Evolutionary conservation across 345 rosid genomes (phyloP), one percentile per base, ranked within the genome.

Genomic region (Eucalyptus cloeziana): DNA sequence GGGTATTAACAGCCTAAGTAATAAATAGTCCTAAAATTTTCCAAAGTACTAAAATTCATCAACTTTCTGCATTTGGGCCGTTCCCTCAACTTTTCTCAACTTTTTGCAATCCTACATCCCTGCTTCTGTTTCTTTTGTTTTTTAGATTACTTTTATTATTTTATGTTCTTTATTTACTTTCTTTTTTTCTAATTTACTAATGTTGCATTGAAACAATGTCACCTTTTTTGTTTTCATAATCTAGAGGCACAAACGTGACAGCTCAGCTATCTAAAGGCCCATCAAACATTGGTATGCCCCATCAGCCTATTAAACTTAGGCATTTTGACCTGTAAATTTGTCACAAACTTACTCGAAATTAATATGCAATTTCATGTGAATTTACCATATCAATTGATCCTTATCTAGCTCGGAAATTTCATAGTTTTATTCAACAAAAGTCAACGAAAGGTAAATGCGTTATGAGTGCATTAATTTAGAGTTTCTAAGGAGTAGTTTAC

Each of bases 341-440:
- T 52, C 0, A 0, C 4, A 52, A 52, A 52, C 0, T 52, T 52
- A 52, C 0, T 0, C 1, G 0, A 52, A 52, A 52, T 52, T 52
- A 19, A 7, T 19, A 52, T 19, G 56, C 1, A 52, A 7, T 52
- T 19, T 52, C 24, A 19, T 19, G 58, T 52, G 10, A 7, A 52
- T 52, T 52, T 52, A 0, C 1, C 24, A 7, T 3, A 0, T 47
- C 5, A 1, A 47, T 47, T 11, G 24, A 3, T 51, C 54, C 8
- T 51, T 1, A 52, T 52, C 0, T 52, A 7, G 10, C 58, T 52
- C 0, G 0, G 0, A 5, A 52, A 52, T 52, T 52, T 52, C 58
- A 7, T 21, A 52, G 25, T 52, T 50, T 50, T 50, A 50, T 50
- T 16, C 6, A 50, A 50, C 7, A 50, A 52, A 52, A 52, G 56